Percentiles rank a stretch among this genome's conserved stretches.
phyloP scores from a whole-genome alignment of 805 yeast species.

The Myxozyma monticola region DNA sequence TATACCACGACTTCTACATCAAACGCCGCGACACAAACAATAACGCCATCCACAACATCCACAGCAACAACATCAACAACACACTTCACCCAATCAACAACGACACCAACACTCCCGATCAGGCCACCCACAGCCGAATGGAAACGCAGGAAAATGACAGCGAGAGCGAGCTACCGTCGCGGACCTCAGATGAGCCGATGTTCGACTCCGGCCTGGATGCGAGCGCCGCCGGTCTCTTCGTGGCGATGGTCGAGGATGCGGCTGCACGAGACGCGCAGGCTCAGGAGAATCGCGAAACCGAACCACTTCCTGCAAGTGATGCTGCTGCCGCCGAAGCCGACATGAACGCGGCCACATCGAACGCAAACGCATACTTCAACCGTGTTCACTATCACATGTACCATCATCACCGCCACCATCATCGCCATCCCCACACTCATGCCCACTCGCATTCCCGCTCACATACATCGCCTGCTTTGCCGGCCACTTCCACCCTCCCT shows the following conservation, averaged over 20 bases:
- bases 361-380: conserved; percentile 6
- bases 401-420: conserved; percentile 25
- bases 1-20: conserved; percentile 21
- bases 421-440: conserved; percentile 24
- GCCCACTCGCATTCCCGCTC: conserved; percentile 20
- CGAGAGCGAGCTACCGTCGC: background rate
- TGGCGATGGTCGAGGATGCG: conserved; percentile 14
- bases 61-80: conserved; percentile 2
- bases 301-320: conserved; percentile 1
- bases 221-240: conserved; percentile 18
- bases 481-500: background rate
- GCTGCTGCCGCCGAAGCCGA: background rate
- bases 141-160: too few species aligned
- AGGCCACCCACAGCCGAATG: too few species aligned
- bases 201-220: conserved; percentile 20
- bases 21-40: background rate
- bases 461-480: background rate
- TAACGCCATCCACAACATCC: background rate
- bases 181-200: background rate
- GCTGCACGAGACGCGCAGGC: background rate
- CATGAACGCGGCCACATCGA: background rate
- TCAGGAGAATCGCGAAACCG: background rate
- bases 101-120: background rate
- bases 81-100: background rate
- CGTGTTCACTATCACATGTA: conserved; percentile 15